phyloP scores from a whole-genome alignment of 2,329 filamentous ascomycete species.

The Fusarium guadeloupense region DNA sequence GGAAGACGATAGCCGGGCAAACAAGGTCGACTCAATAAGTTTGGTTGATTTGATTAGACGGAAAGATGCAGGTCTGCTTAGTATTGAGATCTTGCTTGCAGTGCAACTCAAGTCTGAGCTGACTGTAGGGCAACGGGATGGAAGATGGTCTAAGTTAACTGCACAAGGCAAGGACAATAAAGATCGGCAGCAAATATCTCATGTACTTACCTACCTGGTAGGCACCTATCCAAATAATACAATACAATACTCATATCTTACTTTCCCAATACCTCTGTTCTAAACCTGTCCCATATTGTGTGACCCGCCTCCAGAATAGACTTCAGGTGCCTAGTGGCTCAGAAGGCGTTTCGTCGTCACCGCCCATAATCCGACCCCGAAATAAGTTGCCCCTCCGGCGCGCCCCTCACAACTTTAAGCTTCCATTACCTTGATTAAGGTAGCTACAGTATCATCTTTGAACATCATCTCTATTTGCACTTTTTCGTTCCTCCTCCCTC shows the following conservation, averaged over 20 bases:
- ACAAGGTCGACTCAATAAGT: background rate
- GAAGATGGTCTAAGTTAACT: slow-evolving; percentile 20
- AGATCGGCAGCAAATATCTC: too few species aligned
- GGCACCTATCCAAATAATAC: too few species aligned
- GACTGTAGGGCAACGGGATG: slow-evolving; percentile 11
- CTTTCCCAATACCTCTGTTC: too few species aligned
- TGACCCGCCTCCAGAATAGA: background rate
- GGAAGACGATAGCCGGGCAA: too few species aligned
- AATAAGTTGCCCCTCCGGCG: slow-evolving; percentile 11
- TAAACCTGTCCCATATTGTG: too few species aligned
- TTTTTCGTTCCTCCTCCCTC: slow-evolving; percentile 31
- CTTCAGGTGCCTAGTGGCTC: background rate
- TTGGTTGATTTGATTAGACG: too few species aligned
- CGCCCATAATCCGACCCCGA: background rate
- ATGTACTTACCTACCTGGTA: too few species aligned
- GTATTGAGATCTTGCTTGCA: too few species aligned
- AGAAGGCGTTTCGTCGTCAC: background rate
- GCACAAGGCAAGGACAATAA: too few species aligned
- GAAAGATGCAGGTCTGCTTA: too few species aligned
- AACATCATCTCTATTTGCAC: slow-evolving; percentile 12
- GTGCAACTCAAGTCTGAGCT: slow-evolving; percentile 2
- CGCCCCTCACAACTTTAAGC: slow-evolving; percentile 17
- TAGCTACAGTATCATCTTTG: slow-evolving; percentile 13
- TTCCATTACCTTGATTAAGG: slow-evolving; percentile 36
- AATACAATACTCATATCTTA: too few species aligned